Evolutionary conservation across 208 protist genomes (phyloP).

Genomic region (Acanthamoeba culbertsoni): DNA sequence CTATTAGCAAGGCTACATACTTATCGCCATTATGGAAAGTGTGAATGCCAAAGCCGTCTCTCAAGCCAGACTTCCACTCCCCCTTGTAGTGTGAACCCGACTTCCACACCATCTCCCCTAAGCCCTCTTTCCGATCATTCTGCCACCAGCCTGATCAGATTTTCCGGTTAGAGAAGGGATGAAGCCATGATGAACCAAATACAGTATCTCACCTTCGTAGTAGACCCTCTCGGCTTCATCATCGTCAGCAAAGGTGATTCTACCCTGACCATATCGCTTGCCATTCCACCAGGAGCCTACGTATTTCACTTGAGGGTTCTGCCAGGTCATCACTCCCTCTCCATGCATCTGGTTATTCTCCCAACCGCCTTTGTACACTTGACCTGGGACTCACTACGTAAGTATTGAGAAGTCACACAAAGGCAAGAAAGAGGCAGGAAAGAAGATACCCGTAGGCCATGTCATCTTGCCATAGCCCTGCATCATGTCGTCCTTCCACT

Average conservation of each 20-base stretch:
- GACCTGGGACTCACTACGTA: neutral
- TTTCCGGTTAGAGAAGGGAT: neutral
- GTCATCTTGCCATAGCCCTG: neutral
- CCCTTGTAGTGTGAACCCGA: slow-evolving; percentile 3
- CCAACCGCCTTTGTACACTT: slow-evolving; percentile 47
- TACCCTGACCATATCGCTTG: neutral
- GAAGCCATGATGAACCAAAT: neutral
- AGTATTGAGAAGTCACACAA: neutral
- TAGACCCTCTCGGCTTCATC: slow-evolving; percentile 3
- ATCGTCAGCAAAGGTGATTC: slow-evolving; percentile 11
- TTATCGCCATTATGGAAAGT: slow-evolving; percentile 23
- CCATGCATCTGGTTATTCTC: slow-evolving; percentile 52
- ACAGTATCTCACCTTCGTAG: neutral
- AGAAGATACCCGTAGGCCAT: neutral
- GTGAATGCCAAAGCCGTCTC: slow-evolving; percentile 15
- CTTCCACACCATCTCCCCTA: slow-evolving; percentile 42
- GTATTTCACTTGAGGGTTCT: slow-evolving; percentile 7
- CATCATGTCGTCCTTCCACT: slow-evolving; percentile 59
- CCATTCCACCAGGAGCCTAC: neutral
- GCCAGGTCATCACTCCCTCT: slow-evolving; percentile 45
- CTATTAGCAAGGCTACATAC: neutral
- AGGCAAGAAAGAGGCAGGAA: neutral
- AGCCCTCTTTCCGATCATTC: slow-evolving; percentile 24
- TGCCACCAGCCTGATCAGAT: neutral
- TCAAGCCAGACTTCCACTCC: neutral